Base-by-base conservation (phyloP, 768 basidiomycete species). In the Suillus lakei region DNA sequence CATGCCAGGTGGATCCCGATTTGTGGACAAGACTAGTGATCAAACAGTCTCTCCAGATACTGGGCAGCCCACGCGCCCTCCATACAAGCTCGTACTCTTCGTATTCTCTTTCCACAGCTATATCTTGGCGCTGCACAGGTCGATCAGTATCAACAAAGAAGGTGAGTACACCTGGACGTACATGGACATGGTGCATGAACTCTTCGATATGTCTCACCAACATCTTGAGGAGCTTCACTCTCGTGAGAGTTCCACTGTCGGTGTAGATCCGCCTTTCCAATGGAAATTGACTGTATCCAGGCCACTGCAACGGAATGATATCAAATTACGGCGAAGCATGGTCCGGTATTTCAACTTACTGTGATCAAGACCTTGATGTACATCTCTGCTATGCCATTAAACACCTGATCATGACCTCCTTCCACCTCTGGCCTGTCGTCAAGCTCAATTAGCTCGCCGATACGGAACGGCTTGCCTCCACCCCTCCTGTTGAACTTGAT, bases 1-100 rank as follows among this genome's bases (percentile, higher is more conserved):
- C 73, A 61, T 83, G 80, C 83, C 84, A 85, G 41, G 71, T 71
- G 36, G 78, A 75, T n/a, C 81, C 81, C 13, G 76, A 79, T 59
- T 75, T 72, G 64, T 83, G 83, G 12, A 77, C 67, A 44, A 83
- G 63, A 50, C 74, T 72, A 60, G 80, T 80, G 65, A 86, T 76
- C 55, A 80, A 69, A 10, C 82, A 70, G 44, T 80, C 74, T 36
- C 72, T 66, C 61, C 77, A 75, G 38, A 62, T 74, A 36, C 23
- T 74, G 71, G 61, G 59, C 38, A 26, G 38, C 64, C 59, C 68
- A 15, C 50, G 75, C 60, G 12, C 66, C 53, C 46, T 61, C 68
- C 39, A 66, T 58, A 39, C 73, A 73, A 84, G 66, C 10, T 67
- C 46, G 82, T 83, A 85, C 0, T 63, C 63, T 61, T 82, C 79